phyloP scores from a whole-genome alignment of 2,329 filamentous ascomycete genomes.

The Stemphylium lycopersici region DNA sequence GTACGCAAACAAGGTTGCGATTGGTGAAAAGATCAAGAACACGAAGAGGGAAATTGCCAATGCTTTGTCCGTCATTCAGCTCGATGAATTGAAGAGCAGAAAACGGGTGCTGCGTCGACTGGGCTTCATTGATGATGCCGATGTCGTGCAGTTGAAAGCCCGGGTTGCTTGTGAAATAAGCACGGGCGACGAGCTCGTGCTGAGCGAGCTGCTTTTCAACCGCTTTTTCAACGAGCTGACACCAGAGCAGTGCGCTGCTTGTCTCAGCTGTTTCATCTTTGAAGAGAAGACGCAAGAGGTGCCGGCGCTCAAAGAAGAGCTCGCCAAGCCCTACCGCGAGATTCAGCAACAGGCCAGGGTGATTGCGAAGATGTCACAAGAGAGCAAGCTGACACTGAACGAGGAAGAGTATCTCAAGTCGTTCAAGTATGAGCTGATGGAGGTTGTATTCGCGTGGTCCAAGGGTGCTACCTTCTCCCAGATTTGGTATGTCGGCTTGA shows the following conservation, averaged over 20 bases:
- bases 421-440: slow-evolving; percentile 96
- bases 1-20: slow-evolving; percentile 79
- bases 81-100: slow-evolving; percentile 94
- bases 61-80: slow-evolving; percentile 85
- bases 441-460: slow-evolving; percentile 91
- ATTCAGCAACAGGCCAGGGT: slow-evolving; percentile 85
- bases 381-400: slow-evolving; percentile 92
- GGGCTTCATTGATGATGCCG: slow-evolving; percentile 92
- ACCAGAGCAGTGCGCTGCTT: slow-evolving; percentile 83
- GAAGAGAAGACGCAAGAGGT: slow-evolving; percentile 90
- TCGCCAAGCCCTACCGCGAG: slow-evolving; percentile 83
- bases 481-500: slow-evolving; percentile 76
- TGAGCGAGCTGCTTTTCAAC: slow-evolving; percentile 94
- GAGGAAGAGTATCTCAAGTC: slow-evolving; percentile 91
- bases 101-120: slow-evolving; percentile 94
- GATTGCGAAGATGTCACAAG: slow-evolving; percentile 90
- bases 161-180: slow-evolving; percentile 98
- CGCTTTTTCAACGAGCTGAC: slow-evolving; percentile 96
- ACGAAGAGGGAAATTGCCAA: slow-evolving; percentile 86
- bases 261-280: slow-evolving; percentile 94
- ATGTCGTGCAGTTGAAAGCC: slow-evolving; percentile 96
- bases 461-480: slow-evolving; percentile 88
- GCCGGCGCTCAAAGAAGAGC: slow-evolving; percentile 75
- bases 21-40: slow-evolving; percentile 80
- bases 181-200: slow-evolving; percentile 90